Percentiles rank a stretch among this genome's conserved stretches.
Evolutionary conservation across 208 protist genomes (phyloP).

Genomic region (Crithidia sp.): DNA sequence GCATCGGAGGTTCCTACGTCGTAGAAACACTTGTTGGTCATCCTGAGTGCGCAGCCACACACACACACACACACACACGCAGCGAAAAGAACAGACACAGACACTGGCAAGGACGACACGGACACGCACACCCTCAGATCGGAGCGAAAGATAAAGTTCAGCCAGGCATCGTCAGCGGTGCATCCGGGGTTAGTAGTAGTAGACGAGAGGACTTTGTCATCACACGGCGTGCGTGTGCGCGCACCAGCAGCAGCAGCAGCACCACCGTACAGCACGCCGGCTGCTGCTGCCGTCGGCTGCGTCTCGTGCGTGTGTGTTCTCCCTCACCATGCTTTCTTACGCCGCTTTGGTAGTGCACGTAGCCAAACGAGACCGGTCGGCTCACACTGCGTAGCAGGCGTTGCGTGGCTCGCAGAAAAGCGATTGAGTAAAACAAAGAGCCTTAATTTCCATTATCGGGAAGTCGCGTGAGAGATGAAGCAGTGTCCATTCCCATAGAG

Average conservation of each 20-base stretch:
- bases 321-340: background rate
- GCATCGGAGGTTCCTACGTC: background rate
- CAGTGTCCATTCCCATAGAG: too few species aligned
- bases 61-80: background rate
- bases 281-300: background rate
- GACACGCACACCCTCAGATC: slow-evolving; percentile 38
- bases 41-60: background rate
- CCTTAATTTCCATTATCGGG: too few species aligned
- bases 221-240: slow-evolving; percentile 1
- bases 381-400: slow-evolving; percentile 39
- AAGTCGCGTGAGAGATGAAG: too few species aligned
- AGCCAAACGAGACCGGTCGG: slow-evolving; percentile 28
- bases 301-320: too few species aligned
- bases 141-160: slow-evolving; percentile 68
- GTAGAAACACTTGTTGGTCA: background rate
- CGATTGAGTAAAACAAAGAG: too few species aligned
- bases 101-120: background rate
- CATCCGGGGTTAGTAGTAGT: slow-evolving; percentile 32
- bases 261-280: background rate
- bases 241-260: background rate
- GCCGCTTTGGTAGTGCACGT: slow-evolving; percentile 36
- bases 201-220: slow-evolving; percentile 39
- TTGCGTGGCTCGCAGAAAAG: background rate
- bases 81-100: background rate
- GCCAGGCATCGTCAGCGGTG: slow-evolving; percentile 31